phyloP scores from a whole-genome alignment of 192 early-diverging fungal species.

The Gryganskiella cystojenkinii region DNA sequence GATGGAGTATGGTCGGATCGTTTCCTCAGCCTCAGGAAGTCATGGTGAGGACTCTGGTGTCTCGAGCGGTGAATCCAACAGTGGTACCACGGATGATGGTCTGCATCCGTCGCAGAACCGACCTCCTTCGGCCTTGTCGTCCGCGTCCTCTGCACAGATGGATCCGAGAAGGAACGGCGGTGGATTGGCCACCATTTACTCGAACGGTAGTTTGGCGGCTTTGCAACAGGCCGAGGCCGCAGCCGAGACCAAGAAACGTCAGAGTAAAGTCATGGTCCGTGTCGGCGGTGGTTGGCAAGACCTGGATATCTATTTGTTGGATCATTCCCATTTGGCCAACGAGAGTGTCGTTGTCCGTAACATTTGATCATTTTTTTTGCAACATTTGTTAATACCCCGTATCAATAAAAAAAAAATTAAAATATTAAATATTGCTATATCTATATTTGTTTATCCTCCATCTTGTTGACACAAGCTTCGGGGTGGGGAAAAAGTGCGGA shows the following conservation, averaged over 20 bases:
- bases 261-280: slow-evolving; percentile 66
- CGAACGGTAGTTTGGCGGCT: no score
- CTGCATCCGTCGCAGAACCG: not conserved
- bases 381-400: not conserved
- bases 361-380: not conserved
- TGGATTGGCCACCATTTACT: no score
- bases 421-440: no score
- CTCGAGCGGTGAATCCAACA: slow-evolving; percentile 17
- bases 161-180: no score
- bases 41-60: slow-evolving; percentile 17
- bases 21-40: not conserved
- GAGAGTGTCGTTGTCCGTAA: not conserved
- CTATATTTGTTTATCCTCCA: no score
- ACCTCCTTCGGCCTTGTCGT: not conserved
- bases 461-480: no score
- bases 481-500: no score
- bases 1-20: slow-evolving; percentile 52
- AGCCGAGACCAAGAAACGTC: not conserved
- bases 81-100: slow-evolving; percentile 16
- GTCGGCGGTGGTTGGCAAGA: slow-evolving; percentile 71
- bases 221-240: not conserved
- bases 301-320: slow-evolving; percentile 65
- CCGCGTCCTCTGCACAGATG: not conserved
- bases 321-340: slow-evolving; percentile 34
- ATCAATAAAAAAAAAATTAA: not conserved